Percentiles rank a stretch among this genome's conserved stretches.
Conservation (phyloP, 1,284 basidiomycete species). For the Ganoderma lingzhi region DNA sequence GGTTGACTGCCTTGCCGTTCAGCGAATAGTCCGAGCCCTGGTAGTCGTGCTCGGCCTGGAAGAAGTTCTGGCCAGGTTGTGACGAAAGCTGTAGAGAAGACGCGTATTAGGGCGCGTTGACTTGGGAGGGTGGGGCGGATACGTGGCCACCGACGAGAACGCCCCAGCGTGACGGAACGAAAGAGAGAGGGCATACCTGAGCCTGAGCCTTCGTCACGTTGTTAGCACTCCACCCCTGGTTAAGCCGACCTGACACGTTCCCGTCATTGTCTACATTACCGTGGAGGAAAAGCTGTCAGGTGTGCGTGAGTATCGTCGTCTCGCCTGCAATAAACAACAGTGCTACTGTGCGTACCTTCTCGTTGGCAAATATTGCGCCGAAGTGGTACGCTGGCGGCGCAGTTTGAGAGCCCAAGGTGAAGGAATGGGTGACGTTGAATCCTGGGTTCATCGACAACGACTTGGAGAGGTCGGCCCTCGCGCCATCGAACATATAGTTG, state of each 20-base stretch:
- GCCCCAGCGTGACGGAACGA: background rate
- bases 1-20: constrained; percentile 94
- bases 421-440: constrained; percentile 98
- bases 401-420: constrained; percentile 85
- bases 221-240: constrained; percentile 86
- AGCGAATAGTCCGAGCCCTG: constrained; percentile 89
- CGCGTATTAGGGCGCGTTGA: constrained; percentile 26
- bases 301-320: background rate
- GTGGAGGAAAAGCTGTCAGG: constrained; percentile 85
- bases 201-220: constrained; percentile 91
- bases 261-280: constrained; percentile 95
- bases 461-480: constrained; percentile 95
- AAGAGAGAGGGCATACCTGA: constrained; percentile 61
- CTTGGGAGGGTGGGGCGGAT: constrained; percentile 3
- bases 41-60: constrained; percentile 96
- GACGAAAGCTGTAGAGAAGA: constrained; percentile 60
- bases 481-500: constrained; percentile 98
- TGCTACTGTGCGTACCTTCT: constrained; percentile 61
- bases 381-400: constrained; percentile 91
- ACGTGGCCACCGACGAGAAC: background rate
- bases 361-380: constrained; percentile 91
- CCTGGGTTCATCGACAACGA: constrained; percentile 92
- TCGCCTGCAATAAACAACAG: background rate
- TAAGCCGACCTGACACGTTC: constrained; percentile 88
- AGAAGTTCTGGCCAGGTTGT: constrained; percentile 84